Percentiles rank a stretch among this genome's conserved stretches.
These are phyloP conservation scores for Lipomyces chichibuensis DNA, from an alignment of 805 yeast genomes.

Conservation along the genomic window DNA sequence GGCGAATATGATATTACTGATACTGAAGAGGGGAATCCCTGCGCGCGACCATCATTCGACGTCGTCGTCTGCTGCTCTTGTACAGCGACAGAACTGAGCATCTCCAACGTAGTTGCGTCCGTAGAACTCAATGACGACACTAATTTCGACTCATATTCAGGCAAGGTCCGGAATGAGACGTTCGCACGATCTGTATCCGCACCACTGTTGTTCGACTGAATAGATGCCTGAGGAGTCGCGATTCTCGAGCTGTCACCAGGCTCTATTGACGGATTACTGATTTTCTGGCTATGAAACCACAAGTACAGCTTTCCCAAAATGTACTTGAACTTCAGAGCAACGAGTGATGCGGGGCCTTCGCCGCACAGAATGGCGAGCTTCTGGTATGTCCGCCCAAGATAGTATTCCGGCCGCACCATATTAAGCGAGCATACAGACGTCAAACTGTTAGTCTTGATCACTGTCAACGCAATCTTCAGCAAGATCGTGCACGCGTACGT, in stretches of 20 bases:
- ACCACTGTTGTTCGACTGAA: background rate
- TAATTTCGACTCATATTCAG: background rate
- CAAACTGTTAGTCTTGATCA: constrained; percentile 6
- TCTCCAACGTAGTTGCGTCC: constrained; percentile 18
- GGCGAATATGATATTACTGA: background rate
- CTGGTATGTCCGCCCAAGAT: constrained; percentile 23
- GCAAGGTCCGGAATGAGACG: background rate
- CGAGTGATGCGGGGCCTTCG: constrained; percentile 5
- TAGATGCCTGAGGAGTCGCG: background rate
- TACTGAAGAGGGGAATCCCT: background rate
- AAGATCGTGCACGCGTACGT: constrained; percentile 25
- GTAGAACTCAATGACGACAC: background rate
- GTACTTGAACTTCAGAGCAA: constrained; percentile 19
- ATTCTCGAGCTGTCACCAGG: background rate
- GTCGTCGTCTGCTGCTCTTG: constrained; percentile 11
- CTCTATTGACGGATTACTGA: background rate
- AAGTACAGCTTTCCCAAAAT: constrained; percentile 21
- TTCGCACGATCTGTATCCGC: background rate
- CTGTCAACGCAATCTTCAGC: constrained; percentile 20
- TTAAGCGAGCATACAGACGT: constrained; percentile 22
- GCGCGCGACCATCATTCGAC: background rate
- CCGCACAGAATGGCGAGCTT: constrained; percentile 12
- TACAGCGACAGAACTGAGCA: constrained; percentile 20
- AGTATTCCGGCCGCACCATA: constrained; percentile 24
- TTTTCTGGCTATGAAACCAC: constrained; percentile 20